Evolutionary conservation across 306 rosid species (phyloP).

Genomic region (Rubus parviflorus): DNA sequence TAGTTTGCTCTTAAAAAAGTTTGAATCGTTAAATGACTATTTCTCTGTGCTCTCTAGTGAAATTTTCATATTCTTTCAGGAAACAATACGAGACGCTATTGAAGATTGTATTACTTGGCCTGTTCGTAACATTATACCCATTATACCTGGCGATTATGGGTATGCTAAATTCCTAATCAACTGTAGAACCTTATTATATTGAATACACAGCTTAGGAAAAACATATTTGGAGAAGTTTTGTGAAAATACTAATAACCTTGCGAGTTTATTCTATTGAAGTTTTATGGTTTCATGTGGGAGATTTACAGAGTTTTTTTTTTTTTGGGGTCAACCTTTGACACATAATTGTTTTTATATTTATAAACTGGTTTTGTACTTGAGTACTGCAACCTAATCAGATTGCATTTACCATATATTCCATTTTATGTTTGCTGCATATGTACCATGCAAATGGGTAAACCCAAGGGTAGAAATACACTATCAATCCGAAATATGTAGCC

Average conservation of each 20-base stretch:
- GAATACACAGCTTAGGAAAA: background rate
- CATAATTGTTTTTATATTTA: background rate
- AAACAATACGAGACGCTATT: constrained; percentile 83
- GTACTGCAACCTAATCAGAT: background rate
- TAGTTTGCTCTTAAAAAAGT: too few species aligned
- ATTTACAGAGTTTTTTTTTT: background rate
- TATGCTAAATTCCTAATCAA: constrained; percentile 24
- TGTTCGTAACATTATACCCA: constrained; percentile 70
- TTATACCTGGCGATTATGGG: constrained; percentile 92
- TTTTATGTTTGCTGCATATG: too few species aligned
- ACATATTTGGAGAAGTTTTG: background rate
- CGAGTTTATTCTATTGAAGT: background rate
- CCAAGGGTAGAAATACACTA: background rate
- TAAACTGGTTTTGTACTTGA: background rate
- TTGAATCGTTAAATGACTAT: too few species aligned
- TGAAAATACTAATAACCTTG: background rate
- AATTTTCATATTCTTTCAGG: constrained; percentile 43
- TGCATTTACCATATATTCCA: background rate
- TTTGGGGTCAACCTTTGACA: background rate
- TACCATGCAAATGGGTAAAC: too few species aligned
- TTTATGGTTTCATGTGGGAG: background rate
- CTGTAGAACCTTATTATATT: background rate
- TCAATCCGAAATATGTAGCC: background rate
- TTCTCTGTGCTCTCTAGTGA: background rate
- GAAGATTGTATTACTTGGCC: constrained; percentile 97